Evolutionary conservation across 495 filamentous ascomycete species (phyloP), one percentile per base, ranked within the genome.

Genomic region (Hamigera avellanea): DNA sequence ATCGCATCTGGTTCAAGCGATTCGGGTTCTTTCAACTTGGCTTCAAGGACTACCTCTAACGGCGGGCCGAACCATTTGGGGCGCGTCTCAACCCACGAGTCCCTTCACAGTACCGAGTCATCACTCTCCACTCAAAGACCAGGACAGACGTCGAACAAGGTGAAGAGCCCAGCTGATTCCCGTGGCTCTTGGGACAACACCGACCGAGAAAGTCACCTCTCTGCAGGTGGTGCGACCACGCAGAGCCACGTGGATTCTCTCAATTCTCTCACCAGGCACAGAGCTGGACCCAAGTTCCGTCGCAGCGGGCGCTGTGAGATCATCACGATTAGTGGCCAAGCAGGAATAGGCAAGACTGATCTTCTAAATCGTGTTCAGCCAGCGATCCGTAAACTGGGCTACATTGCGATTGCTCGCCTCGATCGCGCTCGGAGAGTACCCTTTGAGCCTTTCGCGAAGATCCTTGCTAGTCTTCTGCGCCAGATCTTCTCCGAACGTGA

Each of bases 401-500:
- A 89, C 46, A 86, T 86, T 48, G 82, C 84, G 0, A 79, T 79
- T 25, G 78, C 85, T 14, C 88, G 87, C 52, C 85, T 95, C 42
- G 86, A 93, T 44, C 76, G 76, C n/a, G 76, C 82, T 3, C 76
- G 79, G 54, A 74, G 75, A 39, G 78, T 81, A 1, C 83, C 87
- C 2, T 95, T 89, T 52, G 85, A 86, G 19, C 83, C 86, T 0
- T 72, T 93, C 26, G 67, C 91, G 2, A 82, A 80, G 47, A 62
- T 88, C 2, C 62, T 93, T 41, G 83, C 83, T 5, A 87, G 81
- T 26, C 62, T 93, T 4, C 82, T 95, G 43, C 81, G 85, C 33
- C 87, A 95, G 46, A 86, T 93, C 6, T 93, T 89, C 62, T 88
- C 85, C 0, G 86, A 95, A 52, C 79, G 78, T 36, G 83, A 93